Percentiles rank a stretch among this genome's conserved stretches.
Evolutionary conservation across 345 rosid species (phyloP).

Genomic region (Iberis pinnata): DNA sequence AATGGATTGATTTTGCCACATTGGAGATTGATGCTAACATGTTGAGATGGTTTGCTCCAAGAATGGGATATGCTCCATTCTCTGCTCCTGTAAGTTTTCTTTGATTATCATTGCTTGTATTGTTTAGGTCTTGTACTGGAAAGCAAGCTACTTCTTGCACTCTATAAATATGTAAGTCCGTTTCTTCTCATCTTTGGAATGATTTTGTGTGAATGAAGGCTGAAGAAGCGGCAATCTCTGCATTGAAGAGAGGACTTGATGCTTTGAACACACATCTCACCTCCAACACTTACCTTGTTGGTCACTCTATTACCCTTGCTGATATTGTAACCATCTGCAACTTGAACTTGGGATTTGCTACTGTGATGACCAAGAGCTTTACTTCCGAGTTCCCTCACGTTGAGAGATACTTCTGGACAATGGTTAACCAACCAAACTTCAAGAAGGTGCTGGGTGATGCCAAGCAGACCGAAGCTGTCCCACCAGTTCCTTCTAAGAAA

Average conservation of each 20-base stretch:
- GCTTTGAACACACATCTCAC: slow-evolving; percentile 61
- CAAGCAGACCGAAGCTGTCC: slow-evolving; percentile 59
- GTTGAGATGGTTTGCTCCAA: slow-evolving; percentile 47
- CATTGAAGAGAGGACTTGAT: slow-evolving; percentile 32
- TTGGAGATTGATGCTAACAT: slow-evolving; percentile 72
- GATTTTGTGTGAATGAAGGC: slow-evolving; percentile 14
- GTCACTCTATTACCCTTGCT: slow-evolving; percentile 85
- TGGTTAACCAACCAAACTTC: slow-evolving; percentile 83
- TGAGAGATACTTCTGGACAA: slow-evolving; percentile 87
- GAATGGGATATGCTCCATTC: slow-evolving; percentile 46
- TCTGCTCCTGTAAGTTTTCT: slow-evolving; percentile 64
- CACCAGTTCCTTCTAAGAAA: slow-evolving; percentile 30
- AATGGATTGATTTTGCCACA: slow-evolving; percentile 86
- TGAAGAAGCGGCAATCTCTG: slow-evolving; percentile 30
- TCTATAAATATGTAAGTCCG: neutral
- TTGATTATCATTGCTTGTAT: neutral
- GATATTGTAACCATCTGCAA: slow-evolving; percentile 66
- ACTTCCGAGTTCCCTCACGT: slow-evolving; percentile 81
- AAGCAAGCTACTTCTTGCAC: neutral
- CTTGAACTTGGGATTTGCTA: slow-evolving; percentile 41
- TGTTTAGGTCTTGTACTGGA: neutral
- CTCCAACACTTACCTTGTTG: slow-evolving; percentile 70
- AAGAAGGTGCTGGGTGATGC: slow-evolving; percentile 68
- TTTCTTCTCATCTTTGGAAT: slow-evolving; percentile 1
- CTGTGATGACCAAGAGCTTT: slow-evolving; percentile 57